Evolutionary conservation across 768 basidiomycete genomes (phyloP).

Genomic region (Boletus subparvulus): DNA sequence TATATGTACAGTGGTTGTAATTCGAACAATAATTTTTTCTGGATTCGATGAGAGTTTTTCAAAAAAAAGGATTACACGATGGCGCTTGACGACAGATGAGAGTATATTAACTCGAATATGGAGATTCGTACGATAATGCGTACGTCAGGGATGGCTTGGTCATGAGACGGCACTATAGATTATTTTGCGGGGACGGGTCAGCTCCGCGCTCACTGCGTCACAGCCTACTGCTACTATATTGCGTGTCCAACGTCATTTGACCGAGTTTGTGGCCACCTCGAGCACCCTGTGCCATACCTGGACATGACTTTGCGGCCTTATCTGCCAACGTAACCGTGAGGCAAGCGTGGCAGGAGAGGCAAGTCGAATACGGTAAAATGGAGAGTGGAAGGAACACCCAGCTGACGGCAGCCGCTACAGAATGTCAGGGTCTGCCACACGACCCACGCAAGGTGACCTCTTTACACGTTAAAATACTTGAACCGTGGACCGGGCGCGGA

Average conservation of each 20-base stretch:
- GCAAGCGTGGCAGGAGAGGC: slow-evolving; percentile 3
- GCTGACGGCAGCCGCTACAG: slow-evolving; percentile 17
- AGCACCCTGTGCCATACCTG: slow-evolving; percentile 11
- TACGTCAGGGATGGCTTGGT: slow-evolving; percentile 6
- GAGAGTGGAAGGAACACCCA: slow-evolving; percentile 1
- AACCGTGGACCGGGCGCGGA: not conserved
- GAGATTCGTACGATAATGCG: not conserved
- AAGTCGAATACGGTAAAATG: slow-evolving; percentile 14
- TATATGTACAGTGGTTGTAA: not conserved
- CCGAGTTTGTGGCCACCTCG: slow-evolving; percentile 3
- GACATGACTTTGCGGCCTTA: slow-evolving; percentile 18
- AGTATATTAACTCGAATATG: slow-evolving; percentile 10
- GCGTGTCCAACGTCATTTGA: slow-evolving; percentile 1
- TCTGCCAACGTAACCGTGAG: slow-evolving; percentile 2
- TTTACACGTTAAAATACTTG: slow-evolving; percentile 3
- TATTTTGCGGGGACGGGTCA: not conserved
- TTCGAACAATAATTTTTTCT: not conserved
- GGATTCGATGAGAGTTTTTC: slow-evolving; percentile 2
- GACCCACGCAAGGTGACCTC: slow-evolving; percentile 2
- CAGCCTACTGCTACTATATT: not conserved
- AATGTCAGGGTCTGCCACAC: slow-evolving; percentile 15
- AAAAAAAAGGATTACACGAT: not conserved
- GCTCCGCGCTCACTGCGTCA: not conserved
- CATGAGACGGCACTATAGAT: not conserved
- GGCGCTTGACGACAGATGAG: slow-evolving; percentile 10